Base-by-base conservation (phyloP, 495 filamentous ascomycete species). In the Mytilinidion resinicola region DNA sequence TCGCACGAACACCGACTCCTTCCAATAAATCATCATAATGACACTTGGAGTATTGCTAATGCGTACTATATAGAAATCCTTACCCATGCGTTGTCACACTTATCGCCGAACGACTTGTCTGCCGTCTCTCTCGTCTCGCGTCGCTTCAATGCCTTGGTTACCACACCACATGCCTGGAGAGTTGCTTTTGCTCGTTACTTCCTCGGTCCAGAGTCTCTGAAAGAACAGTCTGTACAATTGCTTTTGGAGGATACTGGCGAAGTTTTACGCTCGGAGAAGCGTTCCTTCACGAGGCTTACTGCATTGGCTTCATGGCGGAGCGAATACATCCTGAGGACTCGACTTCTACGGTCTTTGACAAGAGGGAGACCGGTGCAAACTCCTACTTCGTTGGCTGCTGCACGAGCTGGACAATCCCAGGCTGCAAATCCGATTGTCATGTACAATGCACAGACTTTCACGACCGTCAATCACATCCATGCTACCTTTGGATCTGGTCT, bases 151-250 rank as follows among this genome's bases (percentile, higher is more conserved):
- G 73, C 76, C 38, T 74, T 96, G 55, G 86, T 95, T 44, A 95
- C 88, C 1, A 89, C 87, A 1, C 90, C 89, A 1, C 89, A 95
- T 71, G 89, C 90, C 3, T 96, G 91, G 91, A 80, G 89, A 47
- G 86, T 85, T 55, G 91, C 91, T 1, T 96, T 96, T 65, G 81
- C 87, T 44, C 87, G 90, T 11, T 92, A 84, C 75, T 96, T 96
- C 68, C 88, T 88, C 0, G 91, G 86, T 0, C 81, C 83, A 4
- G 81, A 86, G 56, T 63, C 70, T 15, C 41, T 68, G 9, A 20
- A 48, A 8, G 42, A 56, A 14, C 73, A 72, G 67, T 65, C 59
- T 58, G 53, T 38, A 54, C 39, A 20, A 11, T 35, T 57, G 10
- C 66, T 55, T 8, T 63, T 68, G 14, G 72, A 69, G 17, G 74